Evolutionary conservation across 2,329 filamentous ascomycete species (phyloP), one percentile per base, ranked within the genome.

Genomic region (Arthrobotrys conoides): DNA sequence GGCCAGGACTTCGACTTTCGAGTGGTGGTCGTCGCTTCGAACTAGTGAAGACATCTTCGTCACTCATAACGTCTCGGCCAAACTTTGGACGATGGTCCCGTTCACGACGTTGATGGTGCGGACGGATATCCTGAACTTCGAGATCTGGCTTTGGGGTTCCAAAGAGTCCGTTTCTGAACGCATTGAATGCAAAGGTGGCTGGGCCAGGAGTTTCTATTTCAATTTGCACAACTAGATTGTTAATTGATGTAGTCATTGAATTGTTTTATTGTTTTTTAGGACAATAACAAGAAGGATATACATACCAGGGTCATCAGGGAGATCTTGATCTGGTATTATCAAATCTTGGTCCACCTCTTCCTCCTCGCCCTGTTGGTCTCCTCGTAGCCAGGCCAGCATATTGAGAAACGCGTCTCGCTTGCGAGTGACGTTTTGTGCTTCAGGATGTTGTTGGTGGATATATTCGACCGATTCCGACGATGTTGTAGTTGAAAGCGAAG

Each of bases 101-200:
- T 38, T 79, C 71, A 49, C 71, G 80, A 8, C 57, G 33, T 10
- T 24, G 36, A 12, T 27, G 36, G 16, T 10, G 18, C 10, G 38
- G 12, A 12, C 33, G 53, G 12, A n/a, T 22, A 27, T 44, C 33
- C 3, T 64, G 69, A 41, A 64, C 82, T 14, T 84, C 84, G 33
- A 88, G 86, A 48, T 87, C 85, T 10, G 87, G 87, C 22, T 87
- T 87, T 14, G 90, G 90, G 0, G 90, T 91, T 27, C 89, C 89
- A 84, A 90, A 91, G 71, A 91, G 84, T 51, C 89, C 88, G 78
- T 89, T 89, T 81, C 89, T 90, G 84, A 91, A 90, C 16, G 90
- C 90, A 82, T 90, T 90, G 71, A 90, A 88, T 18, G 90, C 90
- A 83, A 92, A 92, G 22, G 91, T 86, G 57, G 89, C 89, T 57